Evolutionary conservation across 352 stramenopile species (phyloP).

Genomic region (Phytophthora rubi): DNA sequence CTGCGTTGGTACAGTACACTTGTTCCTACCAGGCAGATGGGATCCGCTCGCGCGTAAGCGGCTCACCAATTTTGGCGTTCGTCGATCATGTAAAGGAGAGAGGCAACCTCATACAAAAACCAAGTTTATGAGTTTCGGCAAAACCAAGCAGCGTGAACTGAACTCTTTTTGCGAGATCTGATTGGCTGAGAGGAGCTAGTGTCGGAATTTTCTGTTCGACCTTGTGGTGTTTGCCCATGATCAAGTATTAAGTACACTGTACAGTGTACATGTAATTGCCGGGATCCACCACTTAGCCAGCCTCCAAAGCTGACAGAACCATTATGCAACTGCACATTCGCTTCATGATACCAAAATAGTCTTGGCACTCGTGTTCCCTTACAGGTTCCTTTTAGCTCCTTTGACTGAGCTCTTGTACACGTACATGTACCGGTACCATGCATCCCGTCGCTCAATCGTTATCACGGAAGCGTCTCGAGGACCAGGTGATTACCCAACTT

Average conservation of each 20-base stretch:
- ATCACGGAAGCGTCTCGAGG: neutral
- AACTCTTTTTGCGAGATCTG: constrained; percentile 8
- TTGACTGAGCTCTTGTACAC: too few relatives aligned
- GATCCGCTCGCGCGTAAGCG: neutral
- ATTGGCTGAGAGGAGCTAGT: constrained; percentile 5
- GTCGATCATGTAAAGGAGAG: neutral
- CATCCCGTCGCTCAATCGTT: neutral
- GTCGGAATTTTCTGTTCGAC: constrained; percentile 15
- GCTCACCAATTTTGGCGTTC: neutral
- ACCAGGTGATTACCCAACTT: neutral
- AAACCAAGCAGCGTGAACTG: constrained; percentile 6
- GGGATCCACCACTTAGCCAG: neutral
- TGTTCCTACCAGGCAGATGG: constrained; percentile 33
- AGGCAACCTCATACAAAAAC: neutral
- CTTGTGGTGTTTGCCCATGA: constrained; percentile 2
- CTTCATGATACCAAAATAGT: too few relatives aligned
- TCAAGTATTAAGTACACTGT: neutral
- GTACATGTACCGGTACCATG: too few relatives aligned
- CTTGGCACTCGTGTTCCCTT: too few relatives aligned
- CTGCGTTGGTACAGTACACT: constrained; percentile 18
- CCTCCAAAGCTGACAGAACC: neutral
- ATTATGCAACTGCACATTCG: too few relatives aligned
- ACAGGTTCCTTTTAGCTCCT: too few relatives aligned
- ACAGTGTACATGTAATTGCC: neutral
- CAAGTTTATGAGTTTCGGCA: neutral